Conservation (phyloP, 1,139 yeast genomes). For the Magnusiomyces tetraspermus region DNA sequence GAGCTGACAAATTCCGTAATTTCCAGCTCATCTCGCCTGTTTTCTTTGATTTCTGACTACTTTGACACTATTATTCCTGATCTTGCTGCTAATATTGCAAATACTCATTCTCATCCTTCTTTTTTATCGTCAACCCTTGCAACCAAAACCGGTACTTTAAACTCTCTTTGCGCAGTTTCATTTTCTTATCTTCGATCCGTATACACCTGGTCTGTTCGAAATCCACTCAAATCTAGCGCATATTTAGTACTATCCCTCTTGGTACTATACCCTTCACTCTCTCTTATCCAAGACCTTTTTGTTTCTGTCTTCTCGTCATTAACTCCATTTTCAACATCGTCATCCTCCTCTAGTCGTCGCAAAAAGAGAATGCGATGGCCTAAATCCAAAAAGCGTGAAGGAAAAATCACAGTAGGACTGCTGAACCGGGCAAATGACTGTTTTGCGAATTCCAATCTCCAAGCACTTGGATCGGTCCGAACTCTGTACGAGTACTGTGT, state of each 20-base stretch:
- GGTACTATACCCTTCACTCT: not conserved
- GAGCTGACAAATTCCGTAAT: too few relatives aligned
- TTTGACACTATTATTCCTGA: too few relatives aligned
- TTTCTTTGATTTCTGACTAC: too few relatives aligned
- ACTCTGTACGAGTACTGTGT: conserved; percentile 50
- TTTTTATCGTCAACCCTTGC: too few relatives aligned
- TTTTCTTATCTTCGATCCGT: not conserved
- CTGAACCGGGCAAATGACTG: conserved; percentile 80
- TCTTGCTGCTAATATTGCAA: too few relatives aligned
- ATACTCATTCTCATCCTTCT: too few relatives aligned
- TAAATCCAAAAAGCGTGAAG: conserved; percentile 39
- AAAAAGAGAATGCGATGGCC: conserved; percentile 7
- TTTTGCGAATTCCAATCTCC: conserved; percentile 85
- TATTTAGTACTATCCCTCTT: not conserved
- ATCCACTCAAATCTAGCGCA: too few relatives aligned
- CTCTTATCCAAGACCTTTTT: not conserved
- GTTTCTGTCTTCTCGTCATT: not conserved
- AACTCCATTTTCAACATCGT: too few relatives aligned
- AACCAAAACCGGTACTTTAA: too few relatives aligned
- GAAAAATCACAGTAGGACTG: conserved; percentile 74
- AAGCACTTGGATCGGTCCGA: conserved; percentile 69
- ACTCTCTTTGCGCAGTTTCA: too few relatives aligned
- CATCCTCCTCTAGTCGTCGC: not conserved
- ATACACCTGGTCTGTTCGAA: too few relatives aligned
- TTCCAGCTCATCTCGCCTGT: too few relatives aligned